These are phyloP conservation scores for Marasmius tenuissimus DNA, from an alignment of 1,284 basidiomycete species.

Conservation along the genomic window DNA sequence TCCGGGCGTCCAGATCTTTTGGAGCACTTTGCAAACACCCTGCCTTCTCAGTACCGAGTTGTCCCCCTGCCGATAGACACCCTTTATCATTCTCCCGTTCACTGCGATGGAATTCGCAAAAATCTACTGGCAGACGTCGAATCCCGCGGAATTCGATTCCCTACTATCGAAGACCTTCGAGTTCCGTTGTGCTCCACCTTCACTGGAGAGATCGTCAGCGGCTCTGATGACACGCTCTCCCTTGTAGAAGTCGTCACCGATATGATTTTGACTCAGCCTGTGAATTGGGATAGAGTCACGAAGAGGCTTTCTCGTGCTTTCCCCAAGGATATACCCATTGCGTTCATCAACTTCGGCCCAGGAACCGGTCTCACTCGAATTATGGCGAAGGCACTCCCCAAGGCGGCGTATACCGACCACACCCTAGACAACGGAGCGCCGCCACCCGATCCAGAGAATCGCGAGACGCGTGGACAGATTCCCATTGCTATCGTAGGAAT, in stretches of 20 bases:
- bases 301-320: slow-evolving; percentile 26
- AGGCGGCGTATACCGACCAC: slow-evolving; percentile 18
- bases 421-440: neutral
- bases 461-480: slow-evolving; percentile 36
- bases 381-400: slow-evolving; percentile 36
- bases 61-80: slow-evolving; percentile 37
- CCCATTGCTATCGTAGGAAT: slow-evolving; percentile 72
- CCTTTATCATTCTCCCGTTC: slow-evolving; percentile 53
- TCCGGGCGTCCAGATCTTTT: slow-evolving; percentile 58
- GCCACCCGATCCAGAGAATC: neutral
- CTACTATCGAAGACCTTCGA: slow-evolving; percentile 41
- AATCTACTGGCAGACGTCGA: slow-evolving; percentile 45
- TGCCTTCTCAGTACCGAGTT: slow-evolving; percentile 27
- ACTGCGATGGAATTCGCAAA: slow-evolving; percentile 30
- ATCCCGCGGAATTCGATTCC: slow-evolving; percentile 48
- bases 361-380: slow-evolving; percentile 44
- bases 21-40: slow-evolving; percentile 33
- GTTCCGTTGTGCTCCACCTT: slow-evolving; percentile 49
- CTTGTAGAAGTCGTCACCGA: slow-evolving; percentile 53
- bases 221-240: slow-evolving; percentile 23
- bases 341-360: slow-evolving; percentile 57
- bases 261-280: slow-evolving; percentile 55
- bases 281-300: slow-evolving; percentile 51
- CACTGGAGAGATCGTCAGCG: slow-evolving; percentile 39
- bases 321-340: slow-evolving; percentile 24